Percentiles rank a stretch among this genome's conserved stretches.
Evolutionary conservation across 2,329 filamentous ascomycete genomes (phyloP).

Genomic region (Fusarium sp.): DNA sequence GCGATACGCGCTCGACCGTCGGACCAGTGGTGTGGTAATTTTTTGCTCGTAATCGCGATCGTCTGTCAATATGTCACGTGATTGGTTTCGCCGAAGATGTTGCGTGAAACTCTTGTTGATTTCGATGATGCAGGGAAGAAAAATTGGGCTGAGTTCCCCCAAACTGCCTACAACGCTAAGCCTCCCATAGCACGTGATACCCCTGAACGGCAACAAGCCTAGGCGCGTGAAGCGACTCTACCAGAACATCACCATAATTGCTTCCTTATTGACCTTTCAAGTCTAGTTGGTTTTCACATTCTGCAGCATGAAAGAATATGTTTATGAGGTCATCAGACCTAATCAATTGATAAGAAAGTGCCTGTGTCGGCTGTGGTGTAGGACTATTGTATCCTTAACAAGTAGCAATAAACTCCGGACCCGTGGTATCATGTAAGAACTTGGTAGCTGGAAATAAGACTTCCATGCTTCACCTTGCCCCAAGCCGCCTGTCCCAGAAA

Average conservation of each 20-base stretch:
- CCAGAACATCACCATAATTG: not conserved
- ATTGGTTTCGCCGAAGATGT: constrained; percentile 39
- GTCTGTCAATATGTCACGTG: constrained; percentile 52
- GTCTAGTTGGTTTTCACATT: not conserved
- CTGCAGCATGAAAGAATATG: not conserved
- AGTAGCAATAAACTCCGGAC: constrained; percentile 45
- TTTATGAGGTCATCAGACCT: not conserved
- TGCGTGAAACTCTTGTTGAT: constrained; percentile 37
- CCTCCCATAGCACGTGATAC: constrained; percentile 50
- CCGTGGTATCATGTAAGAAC: constrained; percentile 56
- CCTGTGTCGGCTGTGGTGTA: constrained; percentile 30
- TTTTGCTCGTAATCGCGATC: constrained; percentile 45
- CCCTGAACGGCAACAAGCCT: constrained; percentile 42
- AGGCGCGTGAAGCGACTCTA: constrained; percentile 23
- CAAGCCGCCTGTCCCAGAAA: constrained; percentile 36
- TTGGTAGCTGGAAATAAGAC: constrained; percentile 34
- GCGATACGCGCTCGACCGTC: constrained; percentile 41
- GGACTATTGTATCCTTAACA: constrained; percentile 34
- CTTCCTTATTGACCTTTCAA: too few species aligned
- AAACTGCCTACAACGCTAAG: constrained; percentile 42
- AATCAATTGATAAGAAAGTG: constrained; percentile 13
- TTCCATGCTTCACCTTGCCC: constrained; percentile 34
- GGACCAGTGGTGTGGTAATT: constrained; percentile 44
- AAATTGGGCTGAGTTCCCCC: constrained; percentile 40
- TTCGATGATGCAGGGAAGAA: constrained; percentile 51